Conservation (phyloP, 306 rosid genomes). For the Begonia peltatifolia region DNA sequence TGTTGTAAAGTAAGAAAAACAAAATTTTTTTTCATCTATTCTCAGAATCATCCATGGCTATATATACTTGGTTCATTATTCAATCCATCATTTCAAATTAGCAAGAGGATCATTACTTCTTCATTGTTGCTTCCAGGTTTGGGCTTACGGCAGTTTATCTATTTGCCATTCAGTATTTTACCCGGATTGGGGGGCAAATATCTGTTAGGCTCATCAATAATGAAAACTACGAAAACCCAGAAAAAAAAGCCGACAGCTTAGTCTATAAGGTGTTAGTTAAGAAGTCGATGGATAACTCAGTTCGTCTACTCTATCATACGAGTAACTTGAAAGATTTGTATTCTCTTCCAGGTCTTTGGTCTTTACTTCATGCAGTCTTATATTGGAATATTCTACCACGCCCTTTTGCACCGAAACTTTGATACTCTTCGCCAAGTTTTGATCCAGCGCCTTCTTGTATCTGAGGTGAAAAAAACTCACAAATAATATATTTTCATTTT, state of each 20-base stretch:
- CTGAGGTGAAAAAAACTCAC: slow-evolving; percentile 40
- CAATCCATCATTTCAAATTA: no score
- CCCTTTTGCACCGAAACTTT: slow-evolving; percentile 80
- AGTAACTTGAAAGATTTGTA: slow-evolving; percentile 8
- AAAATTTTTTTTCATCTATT: background rate
- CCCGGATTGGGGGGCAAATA: slow-evolving; percentile 58
- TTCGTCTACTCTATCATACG: background rate
- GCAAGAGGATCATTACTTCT: no score
- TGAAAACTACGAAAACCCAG: slow-evolving; percentile 75
- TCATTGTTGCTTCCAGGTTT: slow-evolving; percentile 36
- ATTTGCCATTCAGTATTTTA: slow-evolving; percentile 65
- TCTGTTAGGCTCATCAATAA: slow-evolving; percentile 67
- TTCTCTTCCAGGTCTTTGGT: slow-evolving; percentile 75
- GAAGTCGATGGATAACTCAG: slow-evolving; percentile 1
- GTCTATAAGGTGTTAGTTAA: slow-evolving; percentile 67
- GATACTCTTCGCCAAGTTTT: slow-evolving; percentile 75
- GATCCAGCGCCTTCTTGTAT: slow-evolving; percentile 83
- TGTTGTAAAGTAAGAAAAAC: slow-evolving; percentile 45
- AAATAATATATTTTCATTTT: background rate
- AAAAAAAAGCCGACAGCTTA: slow-evolving; percentile 87
- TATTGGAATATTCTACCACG: slow-evolving; percentile 94
- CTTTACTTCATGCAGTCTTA: slow-evolving; percentile 95
- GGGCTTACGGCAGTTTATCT: slow-evolving; percentile 75
- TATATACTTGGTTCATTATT: no score
- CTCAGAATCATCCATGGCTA: no score